phyloP scores from a whole-genome alignment of 192 early-diverging fungal species.

The Coemansia sp. region DNA sequence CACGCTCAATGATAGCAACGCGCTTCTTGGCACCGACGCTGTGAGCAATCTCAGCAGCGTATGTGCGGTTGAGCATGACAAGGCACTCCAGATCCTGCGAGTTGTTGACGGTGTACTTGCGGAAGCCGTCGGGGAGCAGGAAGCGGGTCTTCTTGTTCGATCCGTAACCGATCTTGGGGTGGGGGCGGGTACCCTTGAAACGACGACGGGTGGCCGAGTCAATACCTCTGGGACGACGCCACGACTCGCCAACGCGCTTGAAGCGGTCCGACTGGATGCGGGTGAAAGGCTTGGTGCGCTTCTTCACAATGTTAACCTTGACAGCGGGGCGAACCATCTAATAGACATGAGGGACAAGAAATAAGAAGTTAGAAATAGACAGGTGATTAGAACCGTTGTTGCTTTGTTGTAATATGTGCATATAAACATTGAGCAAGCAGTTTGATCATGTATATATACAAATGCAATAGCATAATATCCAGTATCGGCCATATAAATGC shows the following conservation, averaged over 20 bases:
- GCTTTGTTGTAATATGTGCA: too few relatives aligned
- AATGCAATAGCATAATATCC: too few relatives aligned
- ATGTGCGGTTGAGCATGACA: constrained; percentile 99
- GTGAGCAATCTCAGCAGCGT: constrained; percentile 99
- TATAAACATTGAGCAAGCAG: too few relatives aligned
- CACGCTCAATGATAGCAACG: constrained; percentile 87
- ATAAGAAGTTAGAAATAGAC: background rate
- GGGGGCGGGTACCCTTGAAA: constrained; percentile 95
- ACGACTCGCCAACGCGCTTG: constrained; percentile 91
- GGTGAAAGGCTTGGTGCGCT: constrained; percentile 95
- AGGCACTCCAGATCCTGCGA: constrained; percentile 89
- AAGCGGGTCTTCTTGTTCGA: constrained; percentile 95
- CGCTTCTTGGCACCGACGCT: constrained; percentile 94
- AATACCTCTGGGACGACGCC: constrained; percentile 99
- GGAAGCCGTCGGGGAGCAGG: constrained; percentile 97
- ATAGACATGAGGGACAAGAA: background rate
- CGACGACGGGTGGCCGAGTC: constrained; percentile 96
- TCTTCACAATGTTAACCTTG: constrained; percentile 98
- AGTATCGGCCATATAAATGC: too few relatives aligned
- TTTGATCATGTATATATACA: too few relatives aligned
- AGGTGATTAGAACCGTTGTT: too few relatives aligned
- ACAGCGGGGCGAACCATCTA: constrained; percentile 93
- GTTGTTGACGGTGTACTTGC: constrained; percentile 96
- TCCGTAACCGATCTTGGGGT: constrained; percentile 99
- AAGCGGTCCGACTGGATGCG: constrained; percentile 99